Percentiles rank a stretch among this genome's conserved stretches.
Evolutionary conservation across 495 filamentous ascomycete species (phyloP).

Genomic region (Penicillium paradoxum): DNA sequence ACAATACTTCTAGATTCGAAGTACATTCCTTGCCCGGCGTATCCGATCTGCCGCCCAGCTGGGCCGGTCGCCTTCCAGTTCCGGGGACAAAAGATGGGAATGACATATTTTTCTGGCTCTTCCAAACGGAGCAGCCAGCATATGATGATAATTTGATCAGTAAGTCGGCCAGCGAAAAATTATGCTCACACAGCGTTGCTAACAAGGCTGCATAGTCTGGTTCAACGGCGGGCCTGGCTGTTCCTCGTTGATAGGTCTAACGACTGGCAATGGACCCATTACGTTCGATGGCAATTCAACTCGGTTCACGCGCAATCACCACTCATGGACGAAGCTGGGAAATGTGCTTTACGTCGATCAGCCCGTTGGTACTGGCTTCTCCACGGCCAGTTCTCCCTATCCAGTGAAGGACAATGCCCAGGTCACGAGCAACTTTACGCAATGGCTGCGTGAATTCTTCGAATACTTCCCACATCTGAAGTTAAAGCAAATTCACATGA

Average conservation of each 20-base stretch:
- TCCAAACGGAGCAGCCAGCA: conserved; percentile 26
- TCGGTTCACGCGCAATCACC: conserved; percentile 22
- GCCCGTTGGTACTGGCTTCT: conserved; percentile 38
- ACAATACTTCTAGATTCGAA: conserved; percentile 20
- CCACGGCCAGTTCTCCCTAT: conserved; percentile 29
- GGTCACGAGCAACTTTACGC: conserved; percentile 31
- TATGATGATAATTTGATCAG: conserved; percentile 38
- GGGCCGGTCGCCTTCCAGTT: conserved; percentile 38
- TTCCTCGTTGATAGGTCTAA: conserved; percentile 60
- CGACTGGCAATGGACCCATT: conserved; percentile 27
- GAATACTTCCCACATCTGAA: conserved; percentile 26
- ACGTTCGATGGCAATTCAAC: conserved; percentile 28
- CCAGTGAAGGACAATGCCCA: conserved; percentile 23
- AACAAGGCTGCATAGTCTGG: conserved; percentile 43
- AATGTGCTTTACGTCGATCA: conserved; percentile 43
- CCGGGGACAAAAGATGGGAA: conserved; percentile 29
- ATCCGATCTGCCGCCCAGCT: conserved; percentile 31
- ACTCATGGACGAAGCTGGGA: conserved; percentile 38
- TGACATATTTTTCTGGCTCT: conserved; percentile 41
- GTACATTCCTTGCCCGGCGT: conserved; percentile 28
- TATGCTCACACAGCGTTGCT: not conserved
- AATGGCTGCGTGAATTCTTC: conserved; percentile 37
- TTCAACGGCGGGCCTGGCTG: conserved; percentile 68
- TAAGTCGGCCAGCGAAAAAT: conserved; percentile 8
- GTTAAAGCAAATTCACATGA: conserved; percentile 35